A percentile compares a stretch with the other conserved stretches of the same genome.
phyloP scores from a whole-genome alignment of 2,329 filamentous ascomycete species.

The Colletotrichum cordylinicola region DNA sequence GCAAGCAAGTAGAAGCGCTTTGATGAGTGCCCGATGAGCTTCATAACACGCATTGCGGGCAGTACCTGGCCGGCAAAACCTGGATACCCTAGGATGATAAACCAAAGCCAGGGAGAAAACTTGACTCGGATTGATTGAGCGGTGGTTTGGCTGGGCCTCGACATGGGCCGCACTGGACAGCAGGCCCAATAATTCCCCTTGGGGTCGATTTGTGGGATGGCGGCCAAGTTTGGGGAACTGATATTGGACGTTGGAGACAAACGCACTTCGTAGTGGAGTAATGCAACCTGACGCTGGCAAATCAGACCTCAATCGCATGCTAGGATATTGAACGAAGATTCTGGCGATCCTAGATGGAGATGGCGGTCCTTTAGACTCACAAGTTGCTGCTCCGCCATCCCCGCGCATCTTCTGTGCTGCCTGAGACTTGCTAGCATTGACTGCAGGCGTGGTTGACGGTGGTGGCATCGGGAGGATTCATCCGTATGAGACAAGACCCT shows the following conservation, averaged over 20 bases:
- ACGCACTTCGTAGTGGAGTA: neutral
- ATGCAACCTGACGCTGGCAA: neutral
- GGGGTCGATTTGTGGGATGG: constrained; percentile 7
- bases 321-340: neutral
- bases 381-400: neutral
- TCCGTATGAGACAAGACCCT: neutral
- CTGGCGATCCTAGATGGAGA: neutral
- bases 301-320: neutral
- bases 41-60: neutral
- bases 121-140: neutral
- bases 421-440: neutral
- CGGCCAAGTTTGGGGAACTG: constrained; percentile 10
- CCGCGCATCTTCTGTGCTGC: neutral
- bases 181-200: constrained; percentile 15
- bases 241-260: neutral
- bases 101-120: neutral
- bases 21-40: neutral
- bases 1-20: neutral
- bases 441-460: neutral
- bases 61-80: neutral
- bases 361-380: neutral
- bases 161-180: neutral
- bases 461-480: neutral
- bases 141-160: neutral
- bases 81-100: neutral